phyloP scores from a whole-genome alignment of 2,329 filamentous ascomycete species.

The Penicillium sp. region DNA sequence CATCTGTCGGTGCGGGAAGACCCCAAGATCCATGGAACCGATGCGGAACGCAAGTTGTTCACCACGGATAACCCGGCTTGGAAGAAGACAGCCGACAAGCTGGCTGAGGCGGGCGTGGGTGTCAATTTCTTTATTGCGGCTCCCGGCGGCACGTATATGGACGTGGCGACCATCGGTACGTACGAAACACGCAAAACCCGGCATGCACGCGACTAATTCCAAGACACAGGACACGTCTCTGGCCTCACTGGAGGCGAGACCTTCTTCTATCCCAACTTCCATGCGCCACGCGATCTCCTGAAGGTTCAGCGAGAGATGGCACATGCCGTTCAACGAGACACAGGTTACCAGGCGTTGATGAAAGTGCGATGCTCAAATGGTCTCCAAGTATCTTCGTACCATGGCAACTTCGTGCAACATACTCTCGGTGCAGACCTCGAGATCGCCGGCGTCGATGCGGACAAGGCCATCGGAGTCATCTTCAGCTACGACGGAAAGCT shows the following conservation, averaged over 20 bases:
- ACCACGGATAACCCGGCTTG: slow-evolving; percentile 84
- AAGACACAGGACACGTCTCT: slow-evolving; percentile 65
- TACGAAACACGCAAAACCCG: slow-evolving; percentile 7
- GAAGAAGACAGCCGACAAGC: slow-evolving; percentile 79
- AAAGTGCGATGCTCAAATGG: slow-evolving; percentile 98
- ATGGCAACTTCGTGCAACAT: slow-evolving; percentile 94
- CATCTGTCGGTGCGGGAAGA: slow-evolving; percentile 82
- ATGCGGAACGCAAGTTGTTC: slow-evolving; percentile 87
- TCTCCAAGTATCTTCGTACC: slow-evolving; percentile 86
- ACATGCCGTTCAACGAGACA: slow-evolving; percentile 81
- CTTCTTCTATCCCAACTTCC: slow-evolving; percentile 96
- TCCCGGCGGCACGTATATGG: slow-evolving; percentile 83
- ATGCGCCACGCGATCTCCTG: slow-evolving; percentile 75
- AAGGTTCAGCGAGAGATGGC: slow-evolving; percentile 81
- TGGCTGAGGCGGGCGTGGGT: slow-evolving; percentile 81
- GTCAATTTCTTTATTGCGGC: slow-evolving; percentile 93
- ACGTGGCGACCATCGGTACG: slow-evolving; percentile 83
- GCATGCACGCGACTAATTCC: slow-evolving; percentile 5
- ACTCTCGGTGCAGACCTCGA: slow-evolving; percentile 93
- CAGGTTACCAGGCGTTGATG: slow-evolving; percentile 93
- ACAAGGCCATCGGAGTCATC: slow-evolving; percentile 86
- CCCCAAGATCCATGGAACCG: slow-evolving; percentile 75
- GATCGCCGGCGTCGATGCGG: slow-evolving; percentile 84
- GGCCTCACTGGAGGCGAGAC: slow-evolving; percentile 89
- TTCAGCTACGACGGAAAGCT: slow-evolving; percentile 97